Evolutionary conservation across 2,329 filamentous ascomycete species (phyloP), one percentile per base, ranked within the genome.

Genomic region (Phaeosphaeria sp.): DNA sequence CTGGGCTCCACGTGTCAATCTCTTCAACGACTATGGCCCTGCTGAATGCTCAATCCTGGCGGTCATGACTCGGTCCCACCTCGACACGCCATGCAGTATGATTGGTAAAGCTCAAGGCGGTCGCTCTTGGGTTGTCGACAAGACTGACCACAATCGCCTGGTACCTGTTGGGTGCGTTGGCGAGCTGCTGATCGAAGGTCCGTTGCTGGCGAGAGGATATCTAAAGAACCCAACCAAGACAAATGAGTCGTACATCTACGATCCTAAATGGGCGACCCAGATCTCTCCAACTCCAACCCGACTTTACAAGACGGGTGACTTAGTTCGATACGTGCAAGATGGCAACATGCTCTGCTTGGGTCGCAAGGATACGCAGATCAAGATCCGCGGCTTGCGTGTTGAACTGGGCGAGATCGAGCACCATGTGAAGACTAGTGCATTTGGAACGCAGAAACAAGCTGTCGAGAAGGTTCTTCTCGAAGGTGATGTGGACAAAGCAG

Each of bases 121-220:
- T 85, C 80, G 48, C 83, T 81, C 50, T 25, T 74, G 69, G 75
- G 61, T 78, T 9, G 63, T 66, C 1, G 55, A 72, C 18, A 23
- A 60, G 0, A 20, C 58, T 1, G 52, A 74, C 47, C 57, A 56
- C 20, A 41, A 71, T n/a, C 39, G 33, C 7, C 61, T 72, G 10
- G 54, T 69, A 15, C 56, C 58, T 18, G n/a, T 64, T 33, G 62
- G 63, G 7, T 50, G 23, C 20, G 58, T 64, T 41, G 69, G 68
- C 7, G 85, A 88, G 65, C 75, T 88, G 2, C 78, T 86, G 6
- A 81, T 88, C 20, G 84, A 87, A 59, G 84, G 85, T 0, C 81
- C 81, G 0, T 82, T 71, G 36, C 59, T 79, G 2, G 71, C 69
- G 4, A 64, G 66, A 36, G 62, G 63, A 15, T 71, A 71, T 51